A percentile compares a stretch with the other conserved stretches of the same genome.
Evolutionary conservation across 164 flowering plant genomes (phyloP).

Genomic region (Tetracentron sinense): DNA sequence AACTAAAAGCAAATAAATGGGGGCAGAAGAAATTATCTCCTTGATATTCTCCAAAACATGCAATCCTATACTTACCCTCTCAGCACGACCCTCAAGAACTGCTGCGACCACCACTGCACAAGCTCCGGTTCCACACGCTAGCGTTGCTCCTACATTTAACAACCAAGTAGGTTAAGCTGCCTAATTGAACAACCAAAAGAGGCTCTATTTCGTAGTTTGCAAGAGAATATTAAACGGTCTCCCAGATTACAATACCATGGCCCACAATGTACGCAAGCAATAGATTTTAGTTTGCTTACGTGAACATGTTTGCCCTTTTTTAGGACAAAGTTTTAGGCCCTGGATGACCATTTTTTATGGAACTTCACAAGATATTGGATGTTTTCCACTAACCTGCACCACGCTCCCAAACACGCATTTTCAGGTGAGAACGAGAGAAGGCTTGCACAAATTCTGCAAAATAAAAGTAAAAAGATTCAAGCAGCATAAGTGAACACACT

Average conservation of each 20-base stretch:
- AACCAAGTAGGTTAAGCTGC: background rate
- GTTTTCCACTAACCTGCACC: constrained; percentile 69
- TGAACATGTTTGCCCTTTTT: background rate
- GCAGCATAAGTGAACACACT: background rate
- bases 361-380: background rate
- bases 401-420: constrained; percentile 99
- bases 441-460: constrained; percentile 93
- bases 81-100: constrained; percentile 87
- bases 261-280: no score
- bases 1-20: background rate
- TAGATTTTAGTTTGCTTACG: no score
- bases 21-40: background rate
- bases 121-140: constrained; percentile 99
- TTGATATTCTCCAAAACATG: background rate
- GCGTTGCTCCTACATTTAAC: constrained; percentile 69
- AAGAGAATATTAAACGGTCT: background rate
- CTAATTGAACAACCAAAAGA: background rate
- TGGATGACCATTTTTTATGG: background rate
- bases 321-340: background rate
- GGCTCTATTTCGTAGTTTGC: background rate
- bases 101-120: constrained; percentile 96
- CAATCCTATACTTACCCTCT: constrained; percentile 53
- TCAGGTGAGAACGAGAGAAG: constrained; percentile 72
- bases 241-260: background rate
- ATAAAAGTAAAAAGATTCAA: constrained; percentile 8